phyloP scores from a whole-genome alignment of 805 yeast genomes.

The Candida suzukii region DNA sequence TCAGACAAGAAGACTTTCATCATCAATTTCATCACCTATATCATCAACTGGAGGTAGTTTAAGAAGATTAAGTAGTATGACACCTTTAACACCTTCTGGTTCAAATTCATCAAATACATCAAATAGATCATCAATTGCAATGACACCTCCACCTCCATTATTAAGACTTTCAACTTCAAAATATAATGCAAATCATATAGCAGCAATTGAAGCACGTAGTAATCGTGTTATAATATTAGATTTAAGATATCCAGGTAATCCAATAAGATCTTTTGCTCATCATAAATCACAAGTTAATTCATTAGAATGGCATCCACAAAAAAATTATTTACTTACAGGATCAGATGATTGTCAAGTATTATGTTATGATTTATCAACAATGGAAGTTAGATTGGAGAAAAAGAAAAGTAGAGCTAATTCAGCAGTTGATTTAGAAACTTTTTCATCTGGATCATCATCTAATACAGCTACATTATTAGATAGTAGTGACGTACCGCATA shows the following conservation, averaged over 20 bases:
- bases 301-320: conserved; percentile 78
- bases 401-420: neutral
- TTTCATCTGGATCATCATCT: neutral
- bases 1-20: conserved; percentile 18
- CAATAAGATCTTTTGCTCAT: conserved; percentile 62
- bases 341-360: conserved; percentile 70
- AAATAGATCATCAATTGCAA: conserved; percentile 3
- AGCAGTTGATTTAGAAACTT: neutral
- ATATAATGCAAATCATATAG: conserved; percentile 73
- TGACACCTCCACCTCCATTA: conserved; percentile 48
- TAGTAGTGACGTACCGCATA: conserved; percentile 35
- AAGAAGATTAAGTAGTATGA: neutral
- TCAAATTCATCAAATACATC: neutral
- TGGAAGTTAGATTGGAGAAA: conserved; percentile 4
- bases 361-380: conserved; percentile 51
- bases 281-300: conserved; percentile 65
- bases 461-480: neutral
- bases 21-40: neutral
- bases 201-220: conserved; percentile 71
- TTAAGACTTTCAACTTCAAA: conserved; percentile 73
- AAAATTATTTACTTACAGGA: conserved; percentile 55
- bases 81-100: neutral
- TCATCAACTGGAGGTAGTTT: neutral
- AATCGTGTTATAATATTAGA: conserved; percentile 66
- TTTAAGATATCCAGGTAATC: conserved; percentile 81